Evolutionary conservation across 2,329 filamentous ascomycete genomes (phyloP).

Genomic region (Whalleya microplaca): DNA sequence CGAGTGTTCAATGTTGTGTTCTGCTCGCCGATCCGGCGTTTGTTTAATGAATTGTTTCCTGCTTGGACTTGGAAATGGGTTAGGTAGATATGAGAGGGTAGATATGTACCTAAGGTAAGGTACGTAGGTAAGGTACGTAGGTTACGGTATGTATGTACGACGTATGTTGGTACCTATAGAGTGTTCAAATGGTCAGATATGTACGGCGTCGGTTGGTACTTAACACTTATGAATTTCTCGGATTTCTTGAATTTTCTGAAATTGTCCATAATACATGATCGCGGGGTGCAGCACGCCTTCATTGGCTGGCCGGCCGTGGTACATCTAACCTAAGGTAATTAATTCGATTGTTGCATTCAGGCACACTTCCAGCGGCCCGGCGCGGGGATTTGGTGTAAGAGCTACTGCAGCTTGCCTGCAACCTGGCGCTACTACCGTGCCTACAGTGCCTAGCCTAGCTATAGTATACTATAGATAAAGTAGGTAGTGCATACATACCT

Average conservation of each 20-base stretch:
- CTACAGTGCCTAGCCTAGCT: background rate
- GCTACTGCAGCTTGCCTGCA: background rate
- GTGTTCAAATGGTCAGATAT: too few species aligned
- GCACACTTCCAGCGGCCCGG: background rate
- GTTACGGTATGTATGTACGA: too few species aligned
- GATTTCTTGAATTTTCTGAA: background rate
- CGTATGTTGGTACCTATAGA: too few species aligned
- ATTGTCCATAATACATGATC: background rate
- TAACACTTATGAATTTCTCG: too few species aligned
- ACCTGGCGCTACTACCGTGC: background rate
- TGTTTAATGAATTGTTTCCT: background rate
- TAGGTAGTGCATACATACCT: too few species aligned
- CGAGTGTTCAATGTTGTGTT: too few species aligned
- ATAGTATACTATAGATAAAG: too few species aligned
- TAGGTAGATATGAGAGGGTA: too few species aligned
- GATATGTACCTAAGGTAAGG: too few species aligned
- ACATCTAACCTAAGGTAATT: background rate
- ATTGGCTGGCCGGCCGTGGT: background rate
- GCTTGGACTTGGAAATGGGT: background rate
- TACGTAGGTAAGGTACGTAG: too few species aligned
- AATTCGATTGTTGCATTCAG: conserved; percentile 1
- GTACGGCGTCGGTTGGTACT: too few species aligned
- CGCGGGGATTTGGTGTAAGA: background rate
- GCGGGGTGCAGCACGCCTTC: background rate
- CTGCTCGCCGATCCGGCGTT: too few species aligned